Base-by-base conservation (phyloP, 2,329 filamentous ascomycete species). In the Claviceps digitariae region DNA sequence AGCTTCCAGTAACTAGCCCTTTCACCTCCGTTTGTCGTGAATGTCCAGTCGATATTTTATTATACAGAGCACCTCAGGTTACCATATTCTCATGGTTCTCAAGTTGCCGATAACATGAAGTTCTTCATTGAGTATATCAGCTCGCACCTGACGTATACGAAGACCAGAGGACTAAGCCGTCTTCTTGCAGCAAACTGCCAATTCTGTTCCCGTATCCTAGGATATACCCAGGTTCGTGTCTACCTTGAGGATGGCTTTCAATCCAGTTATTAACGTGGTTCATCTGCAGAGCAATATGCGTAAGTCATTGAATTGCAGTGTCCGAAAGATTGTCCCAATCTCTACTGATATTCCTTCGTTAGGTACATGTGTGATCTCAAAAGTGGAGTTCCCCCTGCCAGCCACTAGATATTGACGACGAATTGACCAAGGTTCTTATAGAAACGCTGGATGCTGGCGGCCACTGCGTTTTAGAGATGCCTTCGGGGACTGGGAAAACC, bases 381-480 rank as follows among this genome's bases (percentile, higher is more conserved):
- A 64, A 77, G 76, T 78, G 64, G 17, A 40, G 20, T 27, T n/a
- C 3, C 27, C 23, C 29, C 6, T 46, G 38, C 13, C 36, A n/a
- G 17, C 20, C 48, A 25, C 29, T 47, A 41, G 44, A 36, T 43
- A 25, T 48, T 27, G 27, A 27, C 20, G 3, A 23, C 17, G 21
- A 15, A n/a, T 52, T 46, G 21, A 52, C 48, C 40, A 12, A 45
- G 4, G 25, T 27, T 44, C 9, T 10, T 21, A 13, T 46, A 79
- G 76, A 74, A 60, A 97, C 93, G 21, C 84, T 98, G 63, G 93
- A 98, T 76, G 86, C 85, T 21, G 88, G 88, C 51, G 94, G 93
- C 56, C 90, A 98, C 71, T 96, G 90, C 68, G 91, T 98, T 23
- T 73, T 98, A 61, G 93, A 98, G 72, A 98, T 98, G 93, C 93